Base-by-base conservation (phyloP, 2,329 filamentous ascomycete genomes). In the Helicocarpus griseus region DNA sequence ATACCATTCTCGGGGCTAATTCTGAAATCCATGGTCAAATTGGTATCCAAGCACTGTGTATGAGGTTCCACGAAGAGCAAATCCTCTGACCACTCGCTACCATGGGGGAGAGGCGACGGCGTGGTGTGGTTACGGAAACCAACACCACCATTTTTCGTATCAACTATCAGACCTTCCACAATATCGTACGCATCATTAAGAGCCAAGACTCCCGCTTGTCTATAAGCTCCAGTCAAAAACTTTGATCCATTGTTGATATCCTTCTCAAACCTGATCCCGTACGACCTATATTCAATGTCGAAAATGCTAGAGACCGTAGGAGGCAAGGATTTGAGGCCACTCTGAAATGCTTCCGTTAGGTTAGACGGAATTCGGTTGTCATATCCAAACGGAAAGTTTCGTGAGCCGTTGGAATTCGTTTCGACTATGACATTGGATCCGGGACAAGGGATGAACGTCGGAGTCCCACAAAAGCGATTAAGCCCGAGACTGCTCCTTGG, bases 31-130 rank as follows among this genome's bases (percentile, higher is more conserved):
- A 77, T 48, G 0, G 72, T 73, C 5, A 64, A 33, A 50, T 65
- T 65, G 1, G 65, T 69, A 48, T 72, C 61, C 5, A 75, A 70
- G 52, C 74, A 77, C 4, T 61, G 57, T 0, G 71, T 70, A 22
- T 72, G 67, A 0, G 74, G 75, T 53, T 75, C 68, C 9, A 77
- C 54, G 55, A 74, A 77, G 0, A 77, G 65, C 4, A 77, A 44
- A 50, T 77, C 73, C 51, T 78, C 75, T 0, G 62, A 61, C 74
- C 74, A 77, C 1, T 58, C 62, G 5, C 63, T 69, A 0, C 73
- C 74, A 38, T 63, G 64, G 1, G 53, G 26, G 1, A 66, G 54
- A 0, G 57, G 59, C 0, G 55, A 39, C 1, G 74, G 74, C 0
- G 65, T 52, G 0, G 67, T 74, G 52, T 75, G 73, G 53, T 75